Percentiles rank a stretch among this genome's conserved stretches.
These are phyloP conservation scores for Theileria annulata DNA, from an alignment of 169 alveolate genomes.

Conservation along the genomic window DNA sequence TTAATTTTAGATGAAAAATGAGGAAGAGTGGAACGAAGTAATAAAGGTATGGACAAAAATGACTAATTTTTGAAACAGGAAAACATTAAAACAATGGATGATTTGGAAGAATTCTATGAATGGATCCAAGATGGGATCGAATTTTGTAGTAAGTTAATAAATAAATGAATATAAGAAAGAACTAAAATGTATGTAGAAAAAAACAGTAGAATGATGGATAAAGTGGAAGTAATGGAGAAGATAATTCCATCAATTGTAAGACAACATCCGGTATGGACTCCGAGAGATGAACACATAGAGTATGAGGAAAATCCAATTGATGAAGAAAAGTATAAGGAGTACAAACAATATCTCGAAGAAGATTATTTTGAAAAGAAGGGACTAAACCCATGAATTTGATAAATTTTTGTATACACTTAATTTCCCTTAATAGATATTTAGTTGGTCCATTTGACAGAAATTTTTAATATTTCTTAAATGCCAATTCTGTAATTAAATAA, in stretches of 20 bases:
- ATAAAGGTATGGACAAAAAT: conserved; percentile 23
- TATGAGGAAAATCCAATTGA: conserved; percentile 36
- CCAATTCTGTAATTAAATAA: not conserved
- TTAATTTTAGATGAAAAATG: conserved; percentile 8
- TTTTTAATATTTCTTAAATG: not conserved
- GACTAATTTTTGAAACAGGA: conserved; percentile 11
- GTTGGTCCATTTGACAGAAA: not conserved
- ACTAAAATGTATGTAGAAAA: conserved; percentile 21
- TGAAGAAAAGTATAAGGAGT: not conserved
- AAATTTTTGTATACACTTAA: not conserved
- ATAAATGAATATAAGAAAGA: not conserved
- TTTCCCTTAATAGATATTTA: not conserved
- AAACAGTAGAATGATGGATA: conserved; percentile 18
- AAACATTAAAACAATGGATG: conserved; percentile 49
- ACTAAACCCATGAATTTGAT: not conserved
- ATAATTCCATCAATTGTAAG: conserved; percentile 37
- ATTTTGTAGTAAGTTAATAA: conserved; percentile 57
- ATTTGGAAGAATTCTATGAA: conserved; percentile 56
- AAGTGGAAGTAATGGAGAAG: conserved; percentile 54
- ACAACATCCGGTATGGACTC: conserved; percentile 66
- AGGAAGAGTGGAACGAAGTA: conserved; percentile 5
- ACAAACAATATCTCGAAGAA: not conserved
- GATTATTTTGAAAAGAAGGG: not conserved
- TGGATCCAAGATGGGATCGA: conserved; percentile 61
- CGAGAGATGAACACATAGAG: conserved; percentile 56